phyloP scores from a whole-genome alignment of 495 filamentous ascomycete genomes.

The Neurospora discreta region DNA sequence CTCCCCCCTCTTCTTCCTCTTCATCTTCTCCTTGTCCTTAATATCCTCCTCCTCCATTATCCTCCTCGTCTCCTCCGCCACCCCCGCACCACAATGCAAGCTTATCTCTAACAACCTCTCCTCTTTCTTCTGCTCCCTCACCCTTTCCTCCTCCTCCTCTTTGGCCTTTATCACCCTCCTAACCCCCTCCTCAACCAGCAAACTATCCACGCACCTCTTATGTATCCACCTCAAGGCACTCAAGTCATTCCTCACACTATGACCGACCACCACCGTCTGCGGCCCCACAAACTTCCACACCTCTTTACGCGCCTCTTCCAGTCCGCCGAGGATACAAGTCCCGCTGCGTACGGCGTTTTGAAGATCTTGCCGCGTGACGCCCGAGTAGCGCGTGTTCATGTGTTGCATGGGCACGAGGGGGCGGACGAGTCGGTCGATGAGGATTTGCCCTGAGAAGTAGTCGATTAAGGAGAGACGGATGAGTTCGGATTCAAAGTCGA shows the following conservation, averaged over 20 bases:
- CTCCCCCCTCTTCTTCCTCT: neutral
- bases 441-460: conserved; percentile 28
- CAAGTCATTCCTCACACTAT: conserved; percentile 18
- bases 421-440: conserved; percentile 33
- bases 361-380: conserved; percentile 20
- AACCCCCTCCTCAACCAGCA: neutral
- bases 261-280: conserved; percentile 24
- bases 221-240: conserved; percentile 12
- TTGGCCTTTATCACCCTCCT: neutral
- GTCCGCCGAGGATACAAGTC: conserved; percentile 11
- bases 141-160: neutral
- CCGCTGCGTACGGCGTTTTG: conserved; percentile 4
- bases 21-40: neutral
- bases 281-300: conserved; percentile 29
- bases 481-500: conserved; percentile 23
- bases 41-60: neutral
- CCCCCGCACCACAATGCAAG: too few species aligned
- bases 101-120: neutral
- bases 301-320: conserved; percentile 16
- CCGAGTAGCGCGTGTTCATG: conserved; percentile 29
- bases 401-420: conserved; percentile 28
- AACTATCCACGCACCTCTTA: neutral
- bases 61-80: neutral
- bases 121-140: neutral
- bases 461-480: conserved; percentile 34